Evolutionary conservation across 2,329 filamentous ascomycete genomes (phyloP).

Genomic region (Fusarium sp.): DNA sequence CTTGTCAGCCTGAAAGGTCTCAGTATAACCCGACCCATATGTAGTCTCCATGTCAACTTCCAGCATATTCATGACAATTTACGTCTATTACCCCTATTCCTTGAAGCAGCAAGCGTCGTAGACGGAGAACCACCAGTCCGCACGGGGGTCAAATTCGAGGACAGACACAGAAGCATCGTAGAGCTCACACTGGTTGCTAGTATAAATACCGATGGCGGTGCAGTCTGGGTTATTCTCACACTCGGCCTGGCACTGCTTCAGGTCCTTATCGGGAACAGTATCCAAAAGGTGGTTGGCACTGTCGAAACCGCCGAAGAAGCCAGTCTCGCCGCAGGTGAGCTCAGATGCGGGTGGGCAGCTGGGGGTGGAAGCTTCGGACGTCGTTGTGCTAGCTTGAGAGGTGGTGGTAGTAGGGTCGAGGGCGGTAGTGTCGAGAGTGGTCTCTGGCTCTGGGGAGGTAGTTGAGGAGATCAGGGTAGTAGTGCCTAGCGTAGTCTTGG

Average conservation of each 20-base stretch:
- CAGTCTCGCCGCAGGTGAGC: conserved; percentile 22
- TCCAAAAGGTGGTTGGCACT: conserved; percentile 6
- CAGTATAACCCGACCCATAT: conserved; percentile 4
- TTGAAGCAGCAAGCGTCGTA: conserved; percentile 33
- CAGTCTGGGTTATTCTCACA: conserved; percentile 15
- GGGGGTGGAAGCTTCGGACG: conserved; percentile 12
- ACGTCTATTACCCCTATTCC: background rate
- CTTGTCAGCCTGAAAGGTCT: background rate
- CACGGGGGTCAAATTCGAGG: conserved; percentile 7
- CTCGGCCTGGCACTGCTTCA: conserved; percentile 16
- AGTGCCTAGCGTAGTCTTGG: background rate
- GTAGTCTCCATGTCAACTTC: conserved; percentile 2
- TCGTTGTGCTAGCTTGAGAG: conserved; percentile 18
- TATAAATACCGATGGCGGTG: conserved; percentile 25
- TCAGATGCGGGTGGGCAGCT: conserved; percentile 11
- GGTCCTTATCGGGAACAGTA: background rate
- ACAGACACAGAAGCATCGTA: conserved; percentile 15
- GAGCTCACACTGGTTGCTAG: conserved; percentile 27
- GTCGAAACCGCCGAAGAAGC: background rate
- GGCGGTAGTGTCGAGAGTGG: conserved; percentile 16
- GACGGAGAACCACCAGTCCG: conserved; percentile 14
- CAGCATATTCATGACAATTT: background rate
- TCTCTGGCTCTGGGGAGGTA: conserved; percentile 13
- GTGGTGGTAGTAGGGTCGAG: conserved; percentile 13
- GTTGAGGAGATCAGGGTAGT: conserved; percentile 2